phyloP scores from a whole-genome alignment of 2,329 filamentous ascomycete species.

The Dothistroma septosporum region DNA sequence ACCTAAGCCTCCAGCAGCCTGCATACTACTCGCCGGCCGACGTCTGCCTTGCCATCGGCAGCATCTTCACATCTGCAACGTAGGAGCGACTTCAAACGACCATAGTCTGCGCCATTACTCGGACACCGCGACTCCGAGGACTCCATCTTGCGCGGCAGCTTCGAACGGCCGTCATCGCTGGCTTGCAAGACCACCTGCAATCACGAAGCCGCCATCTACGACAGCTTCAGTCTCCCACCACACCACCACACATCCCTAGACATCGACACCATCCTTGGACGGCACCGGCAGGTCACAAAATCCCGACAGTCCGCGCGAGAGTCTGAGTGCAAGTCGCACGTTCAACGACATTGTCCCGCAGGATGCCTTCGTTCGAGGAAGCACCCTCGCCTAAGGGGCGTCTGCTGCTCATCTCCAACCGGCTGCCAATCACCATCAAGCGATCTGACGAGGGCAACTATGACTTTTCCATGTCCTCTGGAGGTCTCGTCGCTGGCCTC shows the following conservation, averaged over 20 bases:
- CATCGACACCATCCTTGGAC: background rate
- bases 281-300: background rate
- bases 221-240: background rate
- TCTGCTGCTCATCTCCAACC: conserved; percentile 86
- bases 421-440: conserved; percentile 94
- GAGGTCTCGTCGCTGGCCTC: conserved; percentile 87
- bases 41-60: background rate
- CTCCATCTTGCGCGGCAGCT: background rate
- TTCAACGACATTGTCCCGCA: background rate
- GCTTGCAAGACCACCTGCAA: conserved; percentile 4
- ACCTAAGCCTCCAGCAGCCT: background rate
- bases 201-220: background rate
- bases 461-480: conserved; percentile 93
- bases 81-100: background rate
- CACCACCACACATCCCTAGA: background rate
- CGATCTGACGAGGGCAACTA: conserved; percentile 87
- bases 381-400: conserved; percentile 40
- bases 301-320: background rate
- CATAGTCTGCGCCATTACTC: no score
- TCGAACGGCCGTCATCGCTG: conserved; percentile 1
- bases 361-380: conserved; percentile 35
- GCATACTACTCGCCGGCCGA: background rate
- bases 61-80: background rate
- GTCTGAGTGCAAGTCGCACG: background rate
- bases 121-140: background rate